These are phyloP conservation scores for Dendryphion nanum DNA, from an alignment of 2,329 filamentous ascomycete species.

Conservation along the genomic window DNA sequence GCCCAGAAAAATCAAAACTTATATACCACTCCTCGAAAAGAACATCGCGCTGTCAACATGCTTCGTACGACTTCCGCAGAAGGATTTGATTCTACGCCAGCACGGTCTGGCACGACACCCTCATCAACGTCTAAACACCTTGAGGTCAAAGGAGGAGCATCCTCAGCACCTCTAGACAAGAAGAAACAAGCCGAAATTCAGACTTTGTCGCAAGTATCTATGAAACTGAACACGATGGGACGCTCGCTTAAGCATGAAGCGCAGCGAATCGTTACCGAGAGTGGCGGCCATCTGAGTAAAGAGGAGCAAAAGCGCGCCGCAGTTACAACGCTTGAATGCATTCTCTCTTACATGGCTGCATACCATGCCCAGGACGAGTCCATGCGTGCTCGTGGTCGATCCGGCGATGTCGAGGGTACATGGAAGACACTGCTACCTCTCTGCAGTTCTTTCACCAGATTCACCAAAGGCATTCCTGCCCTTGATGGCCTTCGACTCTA, in stretches of 20 bases:
- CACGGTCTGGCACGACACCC: constrained; percentile 31
- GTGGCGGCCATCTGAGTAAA: constrained; percentile 22
- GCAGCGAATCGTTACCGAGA: constrained; percentile 33
- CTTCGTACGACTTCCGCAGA: constrained; percentile 34
- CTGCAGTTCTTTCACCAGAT: constrained; percentile 28
- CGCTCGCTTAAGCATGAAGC: constrained; percentile 48
- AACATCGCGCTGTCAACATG: constrained; percentile 34
- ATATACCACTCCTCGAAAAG: constrained; percentile 37
- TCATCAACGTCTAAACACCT: constrained; percentile 15
- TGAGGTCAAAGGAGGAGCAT: constrained; percentile 23
- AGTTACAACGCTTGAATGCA: constrained; percentile 45
- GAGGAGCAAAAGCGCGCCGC: constrained; percentile 40
- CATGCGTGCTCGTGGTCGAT: constrained; percentile 27
- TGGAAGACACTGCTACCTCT: constrained; percentile 40
- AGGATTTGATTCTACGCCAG: constrained; percentile 34
- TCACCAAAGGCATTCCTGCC: constrained; percentile 33
- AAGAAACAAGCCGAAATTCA: constrained; percentile 34
- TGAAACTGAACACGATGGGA: constrained; percentile 42
- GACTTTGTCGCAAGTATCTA: constrained; percentile 38
- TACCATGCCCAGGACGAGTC: constrained; percentile 33
- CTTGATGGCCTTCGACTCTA: constrained; percentile 43
- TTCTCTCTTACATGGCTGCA: constrained; percentile 43
- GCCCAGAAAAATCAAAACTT: constrained; percentile 27
- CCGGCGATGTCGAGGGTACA: constrained; percentile 32
- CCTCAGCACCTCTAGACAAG: constrained; percentile 29